Evolutionary conservation across 2,329 filamentous ascomycete genomes (phyloP).

Genomic region (Grosmannia huntii): DNA sequence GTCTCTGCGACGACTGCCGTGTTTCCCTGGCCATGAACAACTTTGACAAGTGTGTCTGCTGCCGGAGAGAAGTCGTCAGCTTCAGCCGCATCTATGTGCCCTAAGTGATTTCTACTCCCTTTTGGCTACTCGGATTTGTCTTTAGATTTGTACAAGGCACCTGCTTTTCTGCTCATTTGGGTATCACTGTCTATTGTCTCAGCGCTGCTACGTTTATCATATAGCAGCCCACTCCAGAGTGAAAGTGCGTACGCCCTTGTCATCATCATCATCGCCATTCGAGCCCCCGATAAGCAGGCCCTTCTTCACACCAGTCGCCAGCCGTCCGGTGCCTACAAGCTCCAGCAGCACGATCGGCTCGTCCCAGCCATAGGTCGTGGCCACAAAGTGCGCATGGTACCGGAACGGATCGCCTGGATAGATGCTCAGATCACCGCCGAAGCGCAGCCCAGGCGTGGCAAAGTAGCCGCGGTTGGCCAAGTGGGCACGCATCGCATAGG

Average conservation of each 20-base stretch:
- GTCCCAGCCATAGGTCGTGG: slow-evolving; percentile 75
- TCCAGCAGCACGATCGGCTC: slow-evolving; percentile 75
- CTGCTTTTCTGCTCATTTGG: too few relatives aligned
- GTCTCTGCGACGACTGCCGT: slow-evolving; percentile 87
- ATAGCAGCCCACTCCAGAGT: slow-evolving; percentile 92
- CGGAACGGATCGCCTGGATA: slow-evolving; percentile 91
- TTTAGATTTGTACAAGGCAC: too few relatives aligned
- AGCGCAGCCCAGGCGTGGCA: slow-evolving; percentile 82
- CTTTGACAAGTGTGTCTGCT: slow-evolving; percentile 93
- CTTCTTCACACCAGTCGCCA: slow-evolving; percentile 95
- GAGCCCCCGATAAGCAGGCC: slow-evolving; percentile 75
- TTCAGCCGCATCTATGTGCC: slow-evolving; percentile 90
- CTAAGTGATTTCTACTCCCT: neutral
- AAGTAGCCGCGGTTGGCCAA: slow-evolving; percentile 72
- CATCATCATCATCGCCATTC: slow-evolving; percentile 7
- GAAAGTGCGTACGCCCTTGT: slow-evolving; percentile 49
- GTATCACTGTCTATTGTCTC: neutral
- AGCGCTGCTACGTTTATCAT: slow-evolving; percentile 27
- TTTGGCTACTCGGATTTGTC: neutral
- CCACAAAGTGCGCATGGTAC: slow-evolving; percentile 91
- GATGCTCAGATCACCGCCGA: slow-evolving; percentile 86
- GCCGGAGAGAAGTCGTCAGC: slow-evolving; percentile 73
- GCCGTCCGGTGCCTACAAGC: slow-evolving; percentile 69
- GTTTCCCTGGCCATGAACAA: slow-evolving; percentile 94
- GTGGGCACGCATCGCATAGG: slow-evolving; percentile 66